Base-by-base conservation (phyloP, 2,329 filamentous ascomycete species). In the Curvularia spicifera region DNA sequence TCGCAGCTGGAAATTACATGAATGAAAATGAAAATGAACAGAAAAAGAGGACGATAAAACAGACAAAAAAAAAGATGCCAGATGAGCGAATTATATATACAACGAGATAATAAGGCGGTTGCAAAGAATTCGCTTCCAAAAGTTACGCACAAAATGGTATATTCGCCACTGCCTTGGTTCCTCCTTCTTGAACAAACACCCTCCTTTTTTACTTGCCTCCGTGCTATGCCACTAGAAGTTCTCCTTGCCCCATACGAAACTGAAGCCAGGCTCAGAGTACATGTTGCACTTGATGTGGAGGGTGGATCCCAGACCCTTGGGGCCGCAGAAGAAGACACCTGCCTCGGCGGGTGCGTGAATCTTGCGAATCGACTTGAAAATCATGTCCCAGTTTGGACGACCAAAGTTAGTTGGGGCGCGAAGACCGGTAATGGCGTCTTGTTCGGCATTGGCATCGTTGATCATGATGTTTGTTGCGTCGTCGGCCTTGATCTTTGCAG, bases 401-500 rank as follows among this genome's bases (percentile, higher is more conserved):
- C 91, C 91, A 74, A 95, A 93, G 80, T 93, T 95, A 43, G 91
- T 95, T 20, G 91, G 91, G 53, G 90, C 89, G 48, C 90, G 85
- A 29, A 95, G 84, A 53, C 91, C 91, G 0, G 91, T 95, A 74
- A 95, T 93, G 69, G 91, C 87, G 75, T 95, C 91, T 77, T 89
- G 90, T 74, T 94, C 90, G 65, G 89, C 89, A 72, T 93, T 91
- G 74, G 89, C 90, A 69, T 93, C 90, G 80, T 94, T 93, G 82
- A 94, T 93, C 90, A 94, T 94, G 80, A 95, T 94, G 79, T 95
- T 94, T 45, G 90, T 93, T 49, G 91, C 91, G 72, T 94, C 91
- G 75, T 93, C 90, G 26, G 87, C 85, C 81, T 93, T 92, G 80
- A 94, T 93, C 82, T 90, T 92, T 70, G 91, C 91, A 2, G 91